Percentiles rank a stretch among this genome's conserved stretches.
phyloP scores from a whole-genome alignment of 1,284 basidiomycete genomes.

The Ustilago loliicola region DNA sequence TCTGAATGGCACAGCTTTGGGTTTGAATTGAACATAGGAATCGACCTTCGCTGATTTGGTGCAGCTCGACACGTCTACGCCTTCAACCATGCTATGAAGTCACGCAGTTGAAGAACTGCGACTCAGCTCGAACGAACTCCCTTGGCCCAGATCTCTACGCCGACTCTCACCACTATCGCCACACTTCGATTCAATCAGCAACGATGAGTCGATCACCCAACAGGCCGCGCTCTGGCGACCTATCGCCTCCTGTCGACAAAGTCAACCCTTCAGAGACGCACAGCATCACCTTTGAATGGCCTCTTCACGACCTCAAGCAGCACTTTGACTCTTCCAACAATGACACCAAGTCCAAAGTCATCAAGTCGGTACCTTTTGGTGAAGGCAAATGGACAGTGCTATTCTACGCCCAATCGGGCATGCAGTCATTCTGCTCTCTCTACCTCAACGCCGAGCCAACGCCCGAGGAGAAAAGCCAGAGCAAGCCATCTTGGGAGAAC shows the following conservation, averaged over 20 bases:
- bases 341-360: conserved; percentile 70
- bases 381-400: conserved; percentile 62
- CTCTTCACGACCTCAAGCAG: conserved; percentile 67
- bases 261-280: conserved; percentile 43
- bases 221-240: conserved; percentile 35
- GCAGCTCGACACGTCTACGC: conserved; percentile 1
- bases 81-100: conserved; percentile 6
- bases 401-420: conserved; percentile 65
- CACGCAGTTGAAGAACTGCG: not conserved
- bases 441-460: conserved; percentile 66
- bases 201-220: conserved; percentile 35
- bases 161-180: not conserved
- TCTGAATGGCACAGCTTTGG: not conserved
- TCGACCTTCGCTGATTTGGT: not conserved
- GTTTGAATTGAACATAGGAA: not conserved
- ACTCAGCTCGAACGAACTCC: not conserved
- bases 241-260: conserved; percentile 35
- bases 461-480: conserved; percentile 43
- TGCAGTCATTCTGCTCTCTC: conserved; percentile 62
- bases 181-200: not conserved
- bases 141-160: not conserved
- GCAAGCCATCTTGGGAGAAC: conserved; percentile 37
- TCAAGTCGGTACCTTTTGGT: conserved; percentile 67
- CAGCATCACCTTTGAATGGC: conserved; percentile 62
- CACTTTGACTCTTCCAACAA: conserved; percentile 70